phyloP scores from a whole-genome alignment of 169 alveolate genomes.

The Sarcocystis neurona region DNA sequence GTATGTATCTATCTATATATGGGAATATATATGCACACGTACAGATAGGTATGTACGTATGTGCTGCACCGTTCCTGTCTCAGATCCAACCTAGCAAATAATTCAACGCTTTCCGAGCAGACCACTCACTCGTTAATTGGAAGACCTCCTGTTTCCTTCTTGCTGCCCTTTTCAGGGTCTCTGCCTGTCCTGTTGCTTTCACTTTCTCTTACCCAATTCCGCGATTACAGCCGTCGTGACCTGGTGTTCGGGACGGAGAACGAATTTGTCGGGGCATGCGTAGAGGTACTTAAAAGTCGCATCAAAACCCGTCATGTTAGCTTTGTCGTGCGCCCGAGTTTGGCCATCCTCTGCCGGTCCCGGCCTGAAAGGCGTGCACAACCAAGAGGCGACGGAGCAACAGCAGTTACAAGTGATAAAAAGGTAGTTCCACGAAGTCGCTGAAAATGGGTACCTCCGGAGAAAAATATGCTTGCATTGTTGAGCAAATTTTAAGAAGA shows the following conservation, averaged over 20 bases:
- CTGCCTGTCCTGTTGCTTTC: not conserved
- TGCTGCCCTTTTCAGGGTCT: not conserved
- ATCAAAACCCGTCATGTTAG: conserved; percentile 7
- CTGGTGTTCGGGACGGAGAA: not conserved
- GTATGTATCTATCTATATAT: too few species aligned
- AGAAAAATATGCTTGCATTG: too few species aligned
- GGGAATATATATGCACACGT: too few species aligned
- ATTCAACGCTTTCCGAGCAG: too few species aligned
- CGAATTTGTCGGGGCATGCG: not conserved
- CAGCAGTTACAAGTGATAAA: not conserved
- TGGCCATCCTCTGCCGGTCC: conserved; percentile 27
- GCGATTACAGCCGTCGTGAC: conserved; percentile 20
- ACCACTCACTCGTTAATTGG: too few species aligned
- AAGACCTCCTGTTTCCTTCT: not conserved
- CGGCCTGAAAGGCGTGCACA: conserved; percentile 7
- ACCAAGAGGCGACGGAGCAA: not conserved
- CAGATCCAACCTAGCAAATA: too few species aligned
- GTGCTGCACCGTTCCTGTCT: too few species aligned
- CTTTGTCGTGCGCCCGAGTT: conserved; percentile 24
- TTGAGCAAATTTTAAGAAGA: too few species aligned
- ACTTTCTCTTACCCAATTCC: conserved; percentile 4
- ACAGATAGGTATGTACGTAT: too few species aligned
- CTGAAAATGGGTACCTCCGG: too few species aligned
- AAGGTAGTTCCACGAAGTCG: too few species aligned
- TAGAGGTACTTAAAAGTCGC: not conserved